phyloP scores from a whole-genome alignment of 108 stramenopile genomes.

The Licmophora abbreviata region DNA sequence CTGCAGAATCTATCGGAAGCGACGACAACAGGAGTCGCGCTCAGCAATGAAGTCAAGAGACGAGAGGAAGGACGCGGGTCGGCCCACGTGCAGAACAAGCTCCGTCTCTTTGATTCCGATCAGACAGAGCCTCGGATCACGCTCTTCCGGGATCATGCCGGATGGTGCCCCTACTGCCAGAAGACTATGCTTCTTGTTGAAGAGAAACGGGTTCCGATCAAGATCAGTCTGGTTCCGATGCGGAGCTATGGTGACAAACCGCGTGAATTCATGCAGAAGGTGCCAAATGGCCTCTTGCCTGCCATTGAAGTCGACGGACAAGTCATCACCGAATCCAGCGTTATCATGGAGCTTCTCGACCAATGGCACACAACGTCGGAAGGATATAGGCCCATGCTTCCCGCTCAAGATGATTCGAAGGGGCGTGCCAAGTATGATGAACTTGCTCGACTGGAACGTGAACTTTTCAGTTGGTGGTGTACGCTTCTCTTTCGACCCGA shows the following conservation, averaged over 20 bases:
- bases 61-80: slow-evolving; percentile 47
- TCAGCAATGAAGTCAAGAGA: slow-evolving; percentile 43
- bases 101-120: slow-evolving; percentile 46
- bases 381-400: slow-evolving; percentile 75
- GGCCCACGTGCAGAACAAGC: slow-evolving; percentile 61
- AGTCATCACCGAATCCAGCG: slow-evolving; percentile 75
- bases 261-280: slow-evolving; percentile 62
- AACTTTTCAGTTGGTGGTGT: slow-evolving; percentile 92
- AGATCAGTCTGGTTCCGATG: slow-evolving; percentile 90
- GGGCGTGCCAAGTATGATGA: slow-evolving; percentile 32
- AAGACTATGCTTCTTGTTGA: slow-evolving; percentile 83
- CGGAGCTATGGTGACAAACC: slow-evolving; percentile 92
- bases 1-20: slow-evolving; percentile 7
- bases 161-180: slow-evolving; percentile 40
- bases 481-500: slow-evolving; percentile 79
- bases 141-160: slow-evolving; percentile 70
- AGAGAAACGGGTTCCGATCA: slow-evolving; percentile 85
- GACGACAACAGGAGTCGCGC: slow-evolving; percentile 55
- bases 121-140: slow-evolving; percentile 42
- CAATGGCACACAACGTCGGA: slow-evolving; percentile 56
- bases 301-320: slow-evolving; percentile 78
- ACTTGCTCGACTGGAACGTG: slow-evolving; percentile 78
- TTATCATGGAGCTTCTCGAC: slow-evolving; percentile 89
- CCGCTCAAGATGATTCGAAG: slow-evolving; percentile 30
- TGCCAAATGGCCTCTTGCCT: slow-evolving; percentile 84